phyloP scores from a whole-genome alignment of 176 grass and related monocot genomes.

The Urochloa ruziziensis region DNA sequence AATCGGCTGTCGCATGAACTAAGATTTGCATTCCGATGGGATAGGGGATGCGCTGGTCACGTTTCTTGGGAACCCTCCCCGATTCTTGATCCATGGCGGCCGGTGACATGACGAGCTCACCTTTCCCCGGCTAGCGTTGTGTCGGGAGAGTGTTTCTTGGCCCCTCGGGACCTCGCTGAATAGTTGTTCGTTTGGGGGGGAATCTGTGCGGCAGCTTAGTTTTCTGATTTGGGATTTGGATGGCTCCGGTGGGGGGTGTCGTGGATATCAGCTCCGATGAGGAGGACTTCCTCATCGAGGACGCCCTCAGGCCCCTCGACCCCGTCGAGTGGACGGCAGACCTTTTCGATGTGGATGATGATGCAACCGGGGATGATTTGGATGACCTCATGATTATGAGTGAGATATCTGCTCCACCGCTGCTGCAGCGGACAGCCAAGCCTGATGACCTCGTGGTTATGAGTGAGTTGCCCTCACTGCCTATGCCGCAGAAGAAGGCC shows the following conservation, averaged over 20 bases:
- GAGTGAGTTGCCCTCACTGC: slow-evolving; percentile 30
- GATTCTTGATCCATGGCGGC: slow-evolving; percentile 18
- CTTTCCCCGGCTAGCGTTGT: slow-evolving; percentile 19
- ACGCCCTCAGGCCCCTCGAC: not conserved
- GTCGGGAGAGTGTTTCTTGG: slow-evolving; percentile 15
- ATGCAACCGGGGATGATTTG: slow-evolving; percentile 23
- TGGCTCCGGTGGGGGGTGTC: slow-evolving; percentile 40
- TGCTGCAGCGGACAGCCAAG: not conserved
- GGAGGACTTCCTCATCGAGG: slow-evolving; percentile 33
- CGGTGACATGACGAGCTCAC: slow-evolving; percentile 10
- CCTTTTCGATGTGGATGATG: slow-evolving; percentile 21
- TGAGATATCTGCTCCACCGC: slow-evolving; percentile 37
- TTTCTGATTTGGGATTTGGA: slow-evolving; percentile 26
- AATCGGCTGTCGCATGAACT: slow-evolving; percentile 13
- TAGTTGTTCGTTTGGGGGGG: not conserved
- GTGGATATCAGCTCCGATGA: slow-evolving; percentile 98
- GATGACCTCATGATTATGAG: slow-evolving; percentile 68
- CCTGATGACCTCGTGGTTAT: slow-evolving; percentile 57
- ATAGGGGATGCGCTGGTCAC: slow-evolving; percentile 1
- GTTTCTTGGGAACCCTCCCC: slow-evolving; percentile 1
- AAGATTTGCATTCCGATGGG: slow-evolving; percentile 19
- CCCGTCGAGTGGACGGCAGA: slow-evolving; percentile 29
- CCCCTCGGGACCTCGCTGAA: not conserved
- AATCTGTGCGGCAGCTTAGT: not conserved
- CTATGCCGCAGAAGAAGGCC: slow-evolving; percentile 12